A percentile compares a stretch with the other conserved stretches of the same genome.
Conservation (phyloP, 2,329 filamentous ascomycete genomes). For the Aspergillus sojae region DNA sequence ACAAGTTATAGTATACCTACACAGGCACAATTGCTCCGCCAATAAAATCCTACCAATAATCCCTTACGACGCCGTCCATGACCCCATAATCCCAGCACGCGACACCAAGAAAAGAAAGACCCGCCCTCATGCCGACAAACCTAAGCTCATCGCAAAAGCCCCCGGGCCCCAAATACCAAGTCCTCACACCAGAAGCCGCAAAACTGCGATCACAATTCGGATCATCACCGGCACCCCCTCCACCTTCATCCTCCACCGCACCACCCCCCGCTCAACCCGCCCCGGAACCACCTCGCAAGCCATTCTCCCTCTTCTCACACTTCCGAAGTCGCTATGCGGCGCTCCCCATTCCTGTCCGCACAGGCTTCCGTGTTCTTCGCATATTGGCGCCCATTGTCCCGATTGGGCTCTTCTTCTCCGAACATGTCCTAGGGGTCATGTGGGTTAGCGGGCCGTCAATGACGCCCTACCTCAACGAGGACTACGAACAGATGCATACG, state of each 20-base stretch:
- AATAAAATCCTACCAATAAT: not conserved
- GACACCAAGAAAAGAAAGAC: not conserved
- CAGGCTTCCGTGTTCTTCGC: conserved; percentile 30
- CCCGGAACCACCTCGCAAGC: conserved; percentile 13
- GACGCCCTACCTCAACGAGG: conserved; percentile 74
- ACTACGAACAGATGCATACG: conserved; percentile 53
- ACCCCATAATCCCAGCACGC: not conserved
- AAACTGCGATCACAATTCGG: not conserved
- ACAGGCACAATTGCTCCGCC: not conserved
- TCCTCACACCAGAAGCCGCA: not conserved
- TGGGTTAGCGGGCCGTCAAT: conserved; percentile 62
- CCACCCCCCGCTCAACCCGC: not conserved
- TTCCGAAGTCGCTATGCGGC: conserved; percentile 32
- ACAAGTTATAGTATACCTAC: not conserved
- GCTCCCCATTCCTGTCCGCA: conserved; percentile 31
- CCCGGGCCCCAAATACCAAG: not conserved
- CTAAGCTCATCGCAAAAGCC: not conserved
- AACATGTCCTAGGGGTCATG: conserved; percentile 45
- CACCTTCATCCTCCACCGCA: not conserved
- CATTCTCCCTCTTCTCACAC: conserved; percentile 26
- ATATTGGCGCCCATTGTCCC: conserved; percentile 39
- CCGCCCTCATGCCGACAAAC: not conserved
- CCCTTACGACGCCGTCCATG: not conserved
- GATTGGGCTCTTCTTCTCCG: conserved; percentile 42
- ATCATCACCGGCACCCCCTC: not conserved